Percentiles rank a stretch among this genome's conserved stretches.
Conservation (phyloP, 2,329 filamentous ascomycete species). For the Xylaria sp. region DNA sequence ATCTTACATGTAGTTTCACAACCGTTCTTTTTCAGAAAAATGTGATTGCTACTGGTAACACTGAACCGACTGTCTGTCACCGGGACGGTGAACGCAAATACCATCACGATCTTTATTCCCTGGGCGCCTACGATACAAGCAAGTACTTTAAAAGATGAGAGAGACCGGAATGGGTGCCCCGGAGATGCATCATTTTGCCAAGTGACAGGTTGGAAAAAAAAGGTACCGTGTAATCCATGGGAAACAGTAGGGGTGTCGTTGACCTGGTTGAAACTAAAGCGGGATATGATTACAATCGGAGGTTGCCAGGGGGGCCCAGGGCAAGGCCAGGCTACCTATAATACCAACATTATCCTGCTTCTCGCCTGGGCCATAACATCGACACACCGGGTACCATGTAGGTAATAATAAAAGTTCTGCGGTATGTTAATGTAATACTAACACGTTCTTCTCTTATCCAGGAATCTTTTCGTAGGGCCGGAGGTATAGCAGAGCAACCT, state of each 20-base stretch:
- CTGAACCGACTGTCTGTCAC: not conserved
- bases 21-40: not conserved
- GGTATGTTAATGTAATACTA: too few species aligned
- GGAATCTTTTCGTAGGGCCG: too few species aligned
- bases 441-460: too few species aligned
- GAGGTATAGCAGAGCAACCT: too few species aligned
- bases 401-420: too few species aligned
- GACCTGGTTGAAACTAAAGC: not conserved
- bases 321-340: too few species aligned
- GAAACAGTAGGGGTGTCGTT: not conserved
- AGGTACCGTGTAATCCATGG: too few species aligned
- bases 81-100: not conserved
- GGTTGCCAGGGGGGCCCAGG: not conserved
- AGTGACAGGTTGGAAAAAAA: not conserved
- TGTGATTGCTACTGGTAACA: not conserved
- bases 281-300: not conserved
- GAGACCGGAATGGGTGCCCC: not conserved
- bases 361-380: too few species aligned
- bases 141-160: not conserved
- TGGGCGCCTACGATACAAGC: too few species aligned
- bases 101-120: not conserved
- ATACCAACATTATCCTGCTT: too few species aligned
- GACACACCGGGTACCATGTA: too few species aligned
- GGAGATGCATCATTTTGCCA: not conserved
- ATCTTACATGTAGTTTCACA: not conserved